These are phyloP conservation scores for Citrullus amarus DNA, from an alignment of 306 rosid genomes.

Conservation along the genomic window DNA sequence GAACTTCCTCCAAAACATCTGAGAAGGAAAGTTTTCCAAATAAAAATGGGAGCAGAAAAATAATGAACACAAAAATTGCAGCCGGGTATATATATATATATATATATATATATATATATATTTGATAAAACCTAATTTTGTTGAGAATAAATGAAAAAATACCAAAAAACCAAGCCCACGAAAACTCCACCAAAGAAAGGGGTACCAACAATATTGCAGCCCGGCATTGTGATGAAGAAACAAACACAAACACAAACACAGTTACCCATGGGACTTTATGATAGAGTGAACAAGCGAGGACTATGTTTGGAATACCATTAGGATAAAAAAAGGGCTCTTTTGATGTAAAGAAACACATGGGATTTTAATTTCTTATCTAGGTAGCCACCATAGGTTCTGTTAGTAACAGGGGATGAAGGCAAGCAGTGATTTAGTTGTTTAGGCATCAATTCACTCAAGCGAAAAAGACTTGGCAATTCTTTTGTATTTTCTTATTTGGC, in stretches of 20 bases:
- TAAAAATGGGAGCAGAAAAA: not conserved
- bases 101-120: no score
- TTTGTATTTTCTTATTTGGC: not conserved
- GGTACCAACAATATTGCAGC: not conserved
- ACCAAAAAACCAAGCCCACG: no score
- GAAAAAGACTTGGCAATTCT: not conserved
- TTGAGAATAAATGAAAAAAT: no score
- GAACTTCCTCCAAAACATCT: slow-evolving; percentile 46
- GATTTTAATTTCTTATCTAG: not conserved
- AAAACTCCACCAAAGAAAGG: no score
- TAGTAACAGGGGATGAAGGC: not conserved
- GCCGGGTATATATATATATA: not conserved
- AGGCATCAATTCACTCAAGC: not conserved
- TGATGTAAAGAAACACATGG: not conserved
- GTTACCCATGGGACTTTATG: not conserved
- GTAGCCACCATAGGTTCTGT: not conserved
- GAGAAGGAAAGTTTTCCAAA: not conserved
- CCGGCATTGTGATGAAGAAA: not conserved
- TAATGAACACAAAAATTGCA: not conserved
- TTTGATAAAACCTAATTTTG: no score
- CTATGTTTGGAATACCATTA: not conserved
- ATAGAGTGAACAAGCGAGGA: not conserved
- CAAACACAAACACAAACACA: not conserved
- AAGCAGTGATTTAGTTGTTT: not conserved
- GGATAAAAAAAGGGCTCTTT: not conserved